Evolutionary conservation across 2,329 filamentous ascomycete species (phyloP).

Genomic region (Ceratocystis variospora): DNA sequence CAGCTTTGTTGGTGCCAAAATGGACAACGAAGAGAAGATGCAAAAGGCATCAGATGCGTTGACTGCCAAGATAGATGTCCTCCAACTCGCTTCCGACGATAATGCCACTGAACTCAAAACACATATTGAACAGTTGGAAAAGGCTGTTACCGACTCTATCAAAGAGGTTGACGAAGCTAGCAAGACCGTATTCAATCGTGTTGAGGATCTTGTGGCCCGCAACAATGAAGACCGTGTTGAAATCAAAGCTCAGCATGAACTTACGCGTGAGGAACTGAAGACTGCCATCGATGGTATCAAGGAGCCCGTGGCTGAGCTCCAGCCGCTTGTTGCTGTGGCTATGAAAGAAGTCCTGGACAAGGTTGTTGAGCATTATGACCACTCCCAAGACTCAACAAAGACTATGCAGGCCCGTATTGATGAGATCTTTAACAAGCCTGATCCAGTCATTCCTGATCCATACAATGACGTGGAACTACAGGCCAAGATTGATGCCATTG

Average conservation of each 20-base stretch:
- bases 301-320: conserved; percentile 63
- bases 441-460: conserved; percentile 40
- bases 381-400: conserved; percentile 54
- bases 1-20: conserved; percentile 63
- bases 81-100: conserved; percentile 4
- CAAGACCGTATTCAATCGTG: conserved; percentile 68
- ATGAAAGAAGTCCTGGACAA: conserved; percentile 74
- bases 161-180: conserved; percentile 81
- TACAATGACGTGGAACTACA: conserved; percentile 39
- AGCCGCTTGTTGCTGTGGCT: conserved; percentile 76
- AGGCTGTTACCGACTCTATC: conserved; percentile 64
- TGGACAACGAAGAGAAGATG: conserved; percentile 72
- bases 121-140: conserved; percentile 72
- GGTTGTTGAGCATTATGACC: conserved; percentile 77
- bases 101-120: conserved; percentile 53
- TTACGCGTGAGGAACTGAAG: conserved; percentile 62
- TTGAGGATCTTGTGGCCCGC: conserved; percentile 64
- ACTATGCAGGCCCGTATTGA: conserved; percentile 46
- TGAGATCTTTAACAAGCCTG: conserved; percentile 45
- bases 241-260: conserved; percentile 63
- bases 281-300: conserved; percentile 63
- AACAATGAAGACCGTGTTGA: conserved; percentile 63
- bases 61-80: conserved; percentile 30
- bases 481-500: conserved; percentile 18
- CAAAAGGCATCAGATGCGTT: conserved; percentile 43